phyloP scores from a whole-genome alignment of 176 grass and related monocot genomes.

The Chrysopogon serrulatus region DNA sequence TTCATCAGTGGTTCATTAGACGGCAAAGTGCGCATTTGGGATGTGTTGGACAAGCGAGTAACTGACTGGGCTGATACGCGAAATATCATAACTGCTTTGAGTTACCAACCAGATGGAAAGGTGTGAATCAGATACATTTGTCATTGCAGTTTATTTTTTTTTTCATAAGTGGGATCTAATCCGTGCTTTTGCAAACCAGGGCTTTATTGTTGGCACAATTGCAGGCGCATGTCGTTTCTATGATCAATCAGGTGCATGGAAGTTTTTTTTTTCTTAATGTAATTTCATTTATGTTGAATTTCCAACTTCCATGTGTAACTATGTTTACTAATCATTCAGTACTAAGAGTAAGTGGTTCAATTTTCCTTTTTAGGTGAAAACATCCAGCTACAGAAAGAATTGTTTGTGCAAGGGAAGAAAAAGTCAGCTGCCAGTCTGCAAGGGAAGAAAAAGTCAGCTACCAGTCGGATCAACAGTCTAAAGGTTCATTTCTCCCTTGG shows the following conservation, averaged over 20 bases:
- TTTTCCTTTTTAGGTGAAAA: conserved; percentile 40
- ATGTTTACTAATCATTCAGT: background rate
- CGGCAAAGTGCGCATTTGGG: conserved; percentile 88
- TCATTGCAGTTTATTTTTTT: conserved; percentile 4
- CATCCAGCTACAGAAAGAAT: conserved; percentile 60
- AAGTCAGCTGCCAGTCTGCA: conserved; percentile 50
- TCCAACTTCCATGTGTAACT: background rate
- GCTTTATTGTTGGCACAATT: conserved; percentile 76
- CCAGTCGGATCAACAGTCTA: conserved; percentile 61
- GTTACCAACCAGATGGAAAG: conserved; percentile 80
- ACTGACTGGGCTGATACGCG: conserved; percentile 80
- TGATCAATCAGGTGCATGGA: conserved; percentile 46
- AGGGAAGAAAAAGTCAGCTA: conserved; percentile 59
- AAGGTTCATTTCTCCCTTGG: conserved; percentile 47
- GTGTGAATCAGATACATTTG: conserved; percentile 34
- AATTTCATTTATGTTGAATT: conserved; percentile 6
- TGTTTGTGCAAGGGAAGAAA: conserved; percentile 53
- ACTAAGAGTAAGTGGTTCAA: background rate
- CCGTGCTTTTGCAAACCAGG: conserved; percentile 43
- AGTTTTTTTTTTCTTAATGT: background rate
- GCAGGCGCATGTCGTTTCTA: conserved; percentile 78
- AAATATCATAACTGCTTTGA: conserved; percentile 78
- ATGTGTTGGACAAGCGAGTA: conserved; percentile 66
- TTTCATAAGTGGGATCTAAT: conserved; percentile 1
- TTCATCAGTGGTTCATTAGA: conserved; percentile 95